Evolutionary conservation across 2,329 filamentous ascomycete species (phyloP).

Genomic region (Paecilomyces formosus): DNA sequence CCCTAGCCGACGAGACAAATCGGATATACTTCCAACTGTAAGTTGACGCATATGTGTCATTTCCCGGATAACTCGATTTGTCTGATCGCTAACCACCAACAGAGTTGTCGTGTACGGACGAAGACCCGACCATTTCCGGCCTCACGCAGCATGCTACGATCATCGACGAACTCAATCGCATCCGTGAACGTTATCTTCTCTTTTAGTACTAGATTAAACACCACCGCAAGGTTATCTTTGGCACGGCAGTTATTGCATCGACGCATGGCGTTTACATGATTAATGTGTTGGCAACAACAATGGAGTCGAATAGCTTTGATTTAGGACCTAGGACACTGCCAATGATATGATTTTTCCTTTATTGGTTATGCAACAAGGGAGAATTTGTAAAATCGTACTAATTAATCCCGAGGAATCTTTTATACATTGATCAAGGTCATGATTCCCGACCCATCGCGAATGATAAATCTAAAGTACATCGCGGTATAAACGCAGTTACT

Average conservation of each 20-base stretch:
- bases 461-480: no score
- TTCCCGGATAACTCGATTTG: neutral
- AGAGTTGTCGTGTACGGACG: constrained; percentile 7
- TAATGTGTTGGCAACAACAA: no score
- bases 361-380: no score
- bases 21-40: constrained; percentile 17
- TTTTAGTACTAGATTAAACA: neutral
- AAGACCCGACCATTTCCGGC: constrained; percentile 1
- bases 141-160: neutral
- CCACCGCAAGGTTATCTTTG: neutral
- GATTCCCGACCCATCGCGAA: no score
- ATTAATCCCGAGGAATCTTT: no score
- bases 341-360: no score
- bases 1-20: constrained; percentile 7
- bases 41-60: constrained; percentile 1
- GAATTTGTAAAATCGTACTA: no score
- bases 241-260: no score
- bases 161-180: neutral
- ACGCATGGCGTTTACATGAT: no score
- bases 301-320: no score
- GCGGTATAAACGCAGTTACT: neutral
- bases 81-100: neutral
- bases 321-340: no score
- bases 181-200: neutral
- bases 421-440: no score